phyloP scores from a whole-genome alignment of 345 rosid genomes.

The Gossypium anomalum region DNA sequence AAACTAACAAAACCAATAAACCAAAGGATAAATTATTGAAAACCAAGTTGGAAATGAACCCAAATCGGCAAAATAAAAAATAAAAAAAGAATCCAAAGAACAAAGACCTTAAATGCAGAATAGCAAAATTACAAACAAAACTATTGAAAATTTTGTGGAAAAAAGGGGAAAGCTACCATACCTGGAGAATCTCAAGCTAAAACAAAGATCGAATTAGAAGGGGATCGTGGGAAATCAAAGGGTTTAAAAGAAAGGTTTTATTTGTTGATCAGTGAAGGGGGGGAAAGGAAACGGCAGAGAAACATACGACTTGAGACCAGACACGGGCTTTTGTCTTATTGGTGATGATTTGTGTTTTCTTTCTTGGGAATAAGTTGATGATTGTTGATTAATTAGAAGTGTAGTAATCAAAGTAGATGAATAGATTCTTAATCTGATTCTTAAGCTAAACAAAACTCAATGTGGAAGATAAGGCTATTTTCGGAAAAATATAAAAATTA shows the following conservation, averaged over 20 bases:
- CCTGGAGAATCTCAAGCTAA: not conserved
- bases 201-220: not conserved
- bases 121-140: constrained; percentile 4
- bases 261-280: not conserved
- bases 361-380: not conserved
- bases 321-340: not conserved
- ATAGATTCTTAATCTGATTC: not conserved
- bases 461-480: not conserved
- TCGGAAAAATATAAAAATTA: not conserved
- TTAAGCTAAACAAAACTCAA: not conserved
- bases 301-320: not conserved
- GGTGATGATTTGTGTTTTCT: not conserved
- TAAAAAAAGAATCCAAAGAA: not conserved
- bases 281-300: not conserved
- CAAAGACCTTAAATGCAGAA: not conserved
- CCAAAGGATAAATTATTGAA: not conserved
- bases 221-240: not conserved
- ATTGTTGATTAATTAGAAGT: not conserved
- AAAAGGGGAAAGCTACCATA: not conserved
- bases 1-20: constrained; percentile 1
- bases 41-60: constrained; percentile 2
- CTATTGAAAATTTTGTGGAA: not conserved
- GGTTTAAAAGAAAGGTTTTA: not conserved
- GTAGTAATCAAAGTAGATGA: not conserved
- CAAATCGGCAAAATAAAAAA: not conserved